Evolutionary conservation across 495 filamentous ascomycete species (phyloP), one percentile per base, ranked within the genome.

Genomic region (Talaromyces wortmannii): DNA sequence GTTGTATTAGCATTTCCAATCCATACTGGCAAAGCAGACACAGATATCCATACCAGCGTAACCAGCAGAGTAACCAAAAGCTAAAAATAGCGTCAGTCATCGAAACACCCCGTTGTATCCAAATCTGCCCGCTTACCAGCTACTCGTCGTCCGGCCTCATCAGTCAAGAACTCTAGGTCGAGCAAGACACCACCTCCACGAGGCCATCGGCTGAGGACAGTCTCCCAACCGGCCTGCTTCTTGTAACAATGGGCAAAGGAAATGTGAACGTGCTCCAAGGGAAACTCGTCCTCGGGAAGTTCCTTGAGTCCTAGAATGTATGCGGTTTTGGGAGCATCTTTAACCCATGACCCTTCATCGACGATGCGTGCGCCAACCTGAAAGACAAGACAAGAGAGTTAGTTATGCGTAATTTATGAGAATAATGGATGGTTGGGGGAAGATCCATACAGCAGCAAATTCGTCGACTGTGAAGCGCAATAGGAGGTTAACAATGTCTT

Each of bases 271-370:
- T 97, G 90, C 73, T 87, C 84, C 49, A 97, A 83, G 36, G 92
- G 91, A 65, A 91, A 91, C 32, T 85, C 83, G 61, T 95, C 87
- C 64, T 95, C 91, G 6, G 89, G 89, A 13, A 97, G 79, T 75
- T 97, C 94, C 80, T 98, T 98, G 48, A 98, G 78, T 40, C 94
- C 92, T 57, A 97, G 78, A 61, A 95, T 90, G 63, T 91, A 89
- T 63, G 92, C 83, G 55, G 90, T 83, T 59, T 78, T 74, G 18
- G 94, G 90, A 0, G 85, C 89, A 64, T 79, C 75, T 61, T 70
- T 73, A 43, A 76, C 77, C 92, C 94, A 97, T 47, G 83, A 89
- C 31, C 88, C 85, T 62, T 89, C 86, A 13, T 85, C 83, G 5
- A 96, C 88, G n/a, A 97, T 75, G 4, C 74, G 85, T 29, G 85